Conservation (phyloP, 768 basidiomycete species). For the Calocera cornea region DNA sequence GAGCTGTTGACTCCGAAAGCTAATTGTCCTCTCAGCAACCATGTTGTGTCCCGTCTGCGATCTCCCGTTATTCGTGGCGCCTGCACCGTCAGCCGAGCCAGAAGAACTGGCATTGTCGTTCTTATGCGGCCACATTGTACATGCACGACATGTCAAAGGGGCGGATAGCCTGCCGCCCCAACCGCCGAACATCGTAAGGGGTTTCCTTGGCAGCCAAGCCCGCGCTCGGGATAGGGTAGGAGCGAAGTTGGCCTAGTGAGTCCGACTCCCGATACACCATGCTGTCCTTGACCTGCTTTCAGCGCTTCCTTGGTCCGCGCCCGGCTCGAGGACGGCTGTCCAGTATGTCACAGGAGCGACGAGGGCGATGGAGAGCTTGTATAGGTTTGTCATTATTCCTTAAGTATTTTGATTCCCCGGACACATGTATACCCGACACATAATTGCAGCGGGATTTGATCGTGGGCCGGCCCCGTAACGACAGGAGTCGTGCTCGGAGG, state of each 20-base stretch:
- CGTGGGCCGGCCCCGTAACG: too few species aligned
- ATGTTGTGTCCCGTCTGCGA: slow-evolving; percentile 54
- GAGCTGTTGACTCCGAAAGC: background rate
- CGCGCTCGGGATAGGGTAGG: slow-evolving; percentile 32
- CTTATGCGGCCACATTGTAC: slow-evolving; percentile 78
- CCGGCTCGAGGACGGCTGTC: slow-evolving; percentile 54
- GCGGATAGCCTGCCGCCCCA: slow-evolving; percentile 44
- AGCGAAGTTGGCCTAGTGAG: slow-evolving; percentile 70
- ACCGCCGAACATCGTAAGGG: slow-evolving; percentile 43
- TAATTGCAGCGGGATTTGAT: background rate
- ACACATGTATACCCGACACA: background rate
- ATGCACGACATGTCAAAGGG: slow-evolving; percentile 62
- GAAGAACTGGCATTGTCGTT: slow-evolving; percentile 59
- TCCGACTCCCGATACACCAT: slow-evolving; percentile 14
- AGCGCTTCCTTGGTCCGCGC: slow-evolving; percentile 62
- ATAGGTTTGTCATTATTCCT: background rate
- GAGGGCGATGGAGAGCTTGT: slow-evolving; percentile 29
- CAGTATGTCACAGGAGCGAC: slow-evolving; percentile 52
- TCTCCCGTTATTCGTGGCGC: slow-evolving; percentile 39
- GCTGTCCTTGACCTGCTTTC: slow-evolving; percentile 12
- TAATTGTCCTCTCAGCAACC: slow-evolving; percentile 34
- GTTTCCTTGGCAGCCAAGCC: slow-evolving; percentile 31
- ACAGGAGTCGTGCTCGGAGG: too few species aligned
- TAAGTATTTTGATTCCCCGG: background rate
- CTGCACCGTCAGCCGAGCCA: slow-evolving; percentile 20